Evolutionary conservation across 345 rosid species (phyloP).

Genomic region (Barbarea vulgaris): DNA sequence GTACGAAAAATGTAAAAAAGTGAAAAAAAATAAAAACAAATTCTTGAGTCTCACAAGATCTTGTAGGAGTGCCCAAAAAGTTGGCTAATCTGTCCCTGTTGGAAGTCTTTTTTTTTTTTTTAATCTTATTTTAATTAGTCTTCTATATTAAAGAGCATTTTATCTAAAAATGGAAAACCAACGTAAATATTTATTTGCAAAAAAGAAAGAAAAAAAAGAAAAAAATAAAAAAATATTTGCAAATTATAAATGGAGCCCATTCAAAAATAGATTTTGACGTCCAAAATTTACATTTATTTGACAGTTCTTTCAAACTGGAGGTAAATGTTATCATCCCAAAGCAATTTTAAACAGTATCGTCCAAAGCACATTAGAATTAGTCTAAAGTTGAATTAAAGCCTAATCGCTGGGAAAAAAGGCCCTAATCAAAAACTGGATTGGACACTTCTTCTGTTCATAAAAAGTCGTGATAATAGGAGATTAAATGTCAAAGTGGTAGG

Average conservation of each 20-base stretch:
- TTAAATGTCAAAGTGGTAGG: slow-evolving; percentile 34
- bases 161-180: background rate
- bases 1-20: too few relatives aligned
- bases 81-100: too few relatives aligned
- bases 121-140: background rate
- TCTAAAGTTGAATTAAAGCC: background rate
- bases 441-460: background rate
- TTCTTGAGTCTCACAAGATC: too few relatives aligned
- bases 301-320: background rate
- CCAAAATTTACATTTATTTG: background rate
- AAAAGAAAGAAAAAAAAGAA: too few relatives aligned
- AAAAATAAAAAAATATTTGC: too few relatives aligned
- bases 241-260: background rate
- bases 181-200: background rate
- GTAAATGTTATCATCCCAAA: background rate
- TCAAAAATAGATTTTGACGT: background rate
- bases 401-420: background rate
- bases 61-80: too few relatives aligned
- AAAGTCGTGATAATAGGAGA: slow-evolving; percentile 19
- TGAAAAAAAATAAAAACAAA: too few relatives aligned
- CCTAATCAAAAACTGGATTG: slow-evolving; percentile 7
- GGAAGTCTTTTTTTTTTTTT: too few relatives aligned
- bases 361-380: background rate
- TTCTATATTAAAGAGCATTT: background rate
- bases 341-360: background rate